Conservation (phyloP, 1,139 yeast genomes). For the Kurtzmaniella quercitrusa region DNA sequence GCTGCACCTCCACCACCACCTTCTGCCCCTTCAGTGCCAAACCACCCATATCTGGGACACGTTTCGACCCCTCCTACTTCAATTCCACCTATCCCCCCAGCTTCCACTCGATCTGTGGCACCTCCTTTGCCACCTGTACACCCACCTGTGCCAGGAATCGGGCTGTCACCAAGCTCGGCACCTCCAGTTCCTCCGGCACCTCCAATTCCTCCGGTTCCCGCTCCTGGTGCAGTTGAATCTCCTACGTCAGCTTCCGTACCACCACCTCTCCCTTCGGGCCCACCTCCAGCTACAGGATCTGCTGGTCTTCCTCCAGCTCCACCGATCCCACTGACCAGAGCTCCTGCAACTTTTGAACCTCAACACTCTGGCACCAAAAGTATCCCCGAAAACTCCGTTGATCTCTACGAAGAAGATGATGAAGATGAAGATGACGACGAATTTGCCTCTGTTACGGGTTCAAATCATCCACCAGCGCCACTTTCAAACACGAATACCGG, state of each 20-base stretch:
- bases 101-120: background rate
- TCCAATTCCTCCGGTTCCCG: conserved; percentile 12
- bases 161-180: too few species aligned
- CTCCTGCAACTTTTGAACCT: conserved; percentile 1
- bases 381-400: conserved; percentile 8
- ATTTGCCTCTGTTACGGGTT: background rate
- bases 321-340: conserved; percentile 9
- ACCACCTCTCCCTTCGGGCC: conserved; percentile 15
- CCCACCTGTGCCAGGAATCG: too few species aligned
- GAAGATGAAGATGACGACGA: conserved; percentile 3
- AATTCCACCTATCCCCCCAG: background rate
- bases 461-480: conserved; percentile 8
- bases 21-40: background rate
- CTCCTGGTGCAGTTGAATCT: conserved; percentile 2
- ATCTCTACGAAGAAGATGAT: conserved; percentile 1
- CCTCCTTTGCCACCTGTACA: background rate
- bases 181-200: conserved; percentile 12
- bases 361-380: conserved; percentile 3
- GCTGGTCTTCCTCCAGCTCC: conserved; percentile 10
- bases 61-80: background rate
- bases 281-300: conserved; percentile 12
- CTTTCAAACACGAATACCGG: conserved; percentile 21
- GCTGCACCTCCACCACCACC: conserved; percentile 4
- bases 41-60: background rate
- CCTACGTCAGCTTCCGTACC: conserved; percentile 5